Conservation (phyloP, 2,329 filamentous ascomycete species). For the Aureobasidium mangrovei region DNA sequence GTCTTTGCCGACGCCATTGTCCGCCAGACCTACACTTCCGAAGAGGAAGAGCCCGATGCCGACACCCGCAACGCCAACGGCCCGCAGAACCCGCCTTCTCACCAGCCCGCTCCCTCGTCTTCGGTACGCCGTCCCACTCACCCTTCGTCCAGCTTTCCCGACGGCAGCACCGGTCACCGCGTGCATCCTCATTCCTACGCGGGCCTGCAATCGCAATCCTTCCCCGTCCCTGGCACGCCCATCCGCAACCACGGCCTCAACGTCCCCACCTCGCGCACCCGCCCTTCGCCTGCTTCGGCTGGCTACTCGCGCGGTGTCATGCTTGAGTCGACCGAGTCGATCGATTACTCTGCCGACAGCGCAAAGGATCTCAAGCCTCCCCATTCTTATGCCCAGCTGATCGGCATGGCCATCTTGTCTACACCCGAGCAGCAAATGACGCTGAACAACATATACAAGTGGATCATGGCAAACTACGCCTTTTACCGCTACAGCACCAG, state of each 20-base stretch:
- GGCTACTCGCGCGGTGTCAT: slow-evolving; percentile 42
- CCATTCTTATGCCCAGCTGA: slow-evolving; percentile 94
- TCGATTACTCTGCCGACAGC: slow-evolving; percentile 72
- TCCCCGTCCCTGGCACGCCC: slow-evolving; percentile 28
- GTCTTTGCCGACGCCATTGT: slow-evolving; percentile 40
- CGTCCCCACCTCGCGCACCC: slow-evolving; percentile 24
- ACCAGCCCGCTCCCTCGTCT: slow-evolving; percentile 9
- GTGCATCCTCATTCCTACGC: slow-evolving; percentile 30
- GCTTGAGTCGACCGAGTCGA: slow-evolving; percentile 46
- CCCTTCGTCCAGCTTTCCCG: slow-evolving; percentile 16
- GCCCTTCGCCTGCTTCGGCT: slow-evolving; percentile 36
- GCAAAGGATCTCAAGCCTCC: slow-evolving; percentile 90
- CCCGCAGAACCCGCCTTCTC: slow-evolving; percentile 13
- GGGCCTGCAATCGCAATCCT: slow-evolving; percentile 25
- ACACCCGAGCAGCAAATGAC: slow-evolving; percentile 83
- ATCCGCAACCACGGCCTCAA: slow-evolving; percentile 22
- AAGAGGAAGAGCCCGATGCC: slow-evolving; percentile 31
- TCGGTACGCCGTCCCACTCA: slow-evolving; percentile 14
- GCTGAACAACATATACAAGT: slow-evolving; percentile 84
- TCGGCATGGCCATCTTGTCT: slow-evolving; percentile 88
- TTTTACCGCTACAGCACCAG: slow-evolving; percentile 81
- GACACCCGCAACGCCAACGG: slow-evolving; percentile 16
- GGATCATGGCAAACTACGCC: slow-evolving; percentile 82
- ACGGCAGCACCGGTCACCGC: slow-evolving; percentile 20
- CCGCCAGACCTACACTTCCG: slow-evolving; percentile 32